Evolutionary conservation across 148 eudicot species (phyloP), one percentile per base, ranked within the genome.

Genomic region (Drosera capensis): DNA sequence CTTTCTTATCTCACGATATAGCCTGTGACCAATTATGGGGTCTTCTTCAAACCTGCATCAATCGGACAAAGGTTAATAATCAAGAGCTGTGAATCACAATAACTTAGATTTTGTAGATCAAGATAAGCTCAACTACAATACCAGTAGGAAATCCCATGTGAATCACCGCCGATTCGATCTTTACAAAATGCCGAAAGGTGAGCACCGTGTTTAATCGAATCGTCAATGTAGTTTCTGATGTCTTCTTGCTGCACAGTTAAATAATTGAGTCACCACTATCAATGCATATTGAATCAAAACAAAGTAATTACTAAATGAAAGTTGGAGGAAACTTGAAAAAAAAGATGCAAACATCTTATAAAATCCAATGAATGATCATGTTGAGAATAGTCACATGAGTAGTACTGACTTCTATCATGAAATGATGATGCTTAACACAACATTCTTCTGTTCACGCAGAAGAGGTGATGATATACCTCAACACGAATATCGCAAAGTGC

Each of bases 401-500:
- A n/a, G n/a, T n/a, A n/a, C n/a, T n/a, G n/a, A n/a, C n/a, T n/a
- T n/a, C n/a, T n/a, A n/a, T n/a, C n/a, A n/a, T n/a, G n/a, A n/a
- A n/a, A n/a, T n/a, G n/a, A n/a, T n/a, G n/a, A n/a, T n/a, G n/a
- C n/a, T n/a, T n/a, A n/a, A n/a, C n/a, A n/a, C n/a, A n/a, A n/a
- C n/a, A n/a, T n/a, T n/a, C n/a, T n/a, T n/a, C n/a, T n/a, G n/a
- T n/a, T n/a, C n/a, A n/a, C n/a, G n/a, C n/a, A n/a, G n/a, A n/a
- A 34, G 38, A 34, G n/a, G 3, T 34, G 38, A 34, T 34, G 5
- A 34, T 34, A 29, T 71, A 88, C 97, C 97, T 88, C 94, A 60
- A 88, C 97, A 29, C 97, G 97, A 52, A 88, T 88, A 57, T 88
- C 97, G 46, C 97, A 88, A 16, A 88, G 55, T 30, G 97, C 97